Evolutionary conservation across 768 basidiomycete species (phyloP).

Genomic region (Porphyrellus cyaneotinctus): DNA sequence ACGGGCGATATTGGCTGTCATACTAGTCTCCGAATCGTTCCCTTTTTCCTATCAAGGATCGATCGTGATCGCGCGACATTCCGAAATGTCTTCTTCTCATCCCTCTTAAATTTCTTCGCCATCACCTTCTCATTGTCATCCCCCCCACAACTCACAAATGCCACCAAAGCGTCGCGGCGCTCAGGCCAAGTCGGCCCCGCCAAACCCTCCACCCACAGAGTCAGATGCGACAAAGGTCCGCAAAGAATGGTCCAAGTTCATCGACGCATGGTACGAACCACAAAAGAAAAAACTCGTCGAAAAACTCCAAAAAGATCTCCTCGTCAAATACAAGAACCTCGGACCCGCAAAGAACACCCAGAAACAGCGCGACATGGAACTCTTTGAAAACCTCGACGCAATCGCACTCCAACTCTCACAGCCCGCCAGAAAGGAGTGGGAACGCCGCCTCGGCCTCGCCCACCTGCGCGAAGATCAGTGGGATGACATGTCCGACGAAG

Average conservation of each 20-base stretch:
- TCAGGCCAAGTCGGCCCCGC: constrained; percentile 14
- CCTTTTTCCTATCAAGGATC: neutral
- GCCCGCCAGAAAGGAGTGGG: constrained; percentile 33
- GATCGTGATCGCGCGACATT: constrained; percentile 26
- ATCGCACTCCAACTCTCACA: constrained; percentile 23
- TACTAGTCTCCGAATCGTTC: too few relatives aligned
- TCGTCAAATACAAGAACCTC: constrained; percentile 30
- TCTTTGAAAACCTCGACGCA: constrained; percentile 22
- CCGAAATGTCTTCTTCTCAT: constrained; percentile 12
- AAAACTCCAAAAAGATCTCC: constrained; percentile 29
- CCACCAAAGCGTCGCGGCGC: constrained; percentile 29
- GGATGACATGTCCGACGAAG: constrained; percentile 30
- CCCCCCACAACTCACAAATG: constrained; percentile 9
- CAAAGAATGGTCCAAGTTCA: constrained; percentile 30
- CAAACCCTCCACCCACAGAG: constrained; percentile 18
- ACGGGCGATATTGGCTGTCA: too few relatives aligned
- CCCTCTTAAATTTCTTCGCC: constrained; percentile 13
- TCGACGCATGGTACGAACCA: constrained; percentile 30
- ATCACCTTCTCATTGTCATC: constrained; percentile 1
- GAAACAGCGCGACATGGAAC: constrained; percentile 28
- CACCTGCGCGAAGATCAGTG: constrained; percentile 30
- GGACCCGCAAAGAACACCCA: constrained; percentile 25
- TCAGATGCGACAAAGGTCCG: constrained; percentile 23
- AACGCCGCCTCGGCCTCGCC: constrained; percentile 29
- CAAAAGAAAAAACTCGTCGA: constrained; percentile 27